Conservation (phyloP, 73 alveolate genomes). For the Paramecium primaurelia region DNA sequence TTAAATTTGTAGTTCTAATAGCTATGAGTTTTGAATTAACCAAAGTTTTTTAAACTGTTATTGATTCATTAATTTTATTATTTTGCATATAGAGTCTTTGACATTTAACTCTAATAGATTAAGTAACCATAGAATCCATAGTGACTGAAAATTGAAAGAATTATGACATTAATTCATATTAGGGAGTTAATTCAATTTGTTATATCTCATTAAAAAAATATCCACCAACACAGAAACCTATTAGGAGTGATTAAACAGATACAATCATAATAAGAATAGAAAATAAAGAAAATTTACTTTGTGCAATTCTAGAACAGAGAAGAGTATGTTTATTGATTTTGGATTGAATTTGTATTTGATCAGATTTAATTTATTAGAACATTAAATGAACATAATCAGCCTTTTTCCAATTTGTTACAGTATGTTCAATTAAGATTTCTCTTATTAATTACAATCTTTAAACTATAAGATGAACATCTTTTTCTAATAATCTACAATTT, state of each 20-base stretch:
- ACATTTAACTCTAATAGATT: not conserved
- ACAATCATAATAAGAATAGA: not conserved
- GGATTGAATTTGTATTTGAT: not conserved
- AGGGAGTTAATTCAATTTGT: not conserved
- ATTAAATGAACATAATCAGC: slow-evolving; percentile 1
- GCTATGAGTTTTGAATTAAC: not conserved
- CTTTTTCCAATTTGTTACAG: not conserved
- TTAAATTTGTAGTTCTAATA: not conserved
- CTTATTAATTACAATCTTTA: not conserved
- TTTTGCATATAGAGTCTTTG: not conserved
- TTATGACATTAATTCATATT: not conserved
- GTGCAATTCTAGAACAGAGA: not conserved
- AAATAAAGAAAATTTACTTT: not conserved
- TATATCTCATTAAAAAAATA: not conserved
- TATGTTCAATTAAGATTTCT: not conserved
- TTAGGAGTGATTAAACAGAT: not conserved
- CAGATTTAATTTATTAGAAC: not conserved
- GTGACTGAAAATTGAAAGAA: not conserved
- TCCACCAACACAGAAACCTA: not conserved
- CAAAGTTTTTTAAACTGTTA: not conserved
- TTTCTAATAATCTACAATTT: not conserved
- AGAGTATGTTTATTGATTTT: not conserved
- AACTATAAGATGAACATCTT: not conserved
- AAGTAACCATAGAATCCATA: not conserved
- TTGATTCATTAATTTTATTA: not conserved